Conservation (phyloP, 768 basidiomycete species). For the Flagelloscypha sp. region DNA sequence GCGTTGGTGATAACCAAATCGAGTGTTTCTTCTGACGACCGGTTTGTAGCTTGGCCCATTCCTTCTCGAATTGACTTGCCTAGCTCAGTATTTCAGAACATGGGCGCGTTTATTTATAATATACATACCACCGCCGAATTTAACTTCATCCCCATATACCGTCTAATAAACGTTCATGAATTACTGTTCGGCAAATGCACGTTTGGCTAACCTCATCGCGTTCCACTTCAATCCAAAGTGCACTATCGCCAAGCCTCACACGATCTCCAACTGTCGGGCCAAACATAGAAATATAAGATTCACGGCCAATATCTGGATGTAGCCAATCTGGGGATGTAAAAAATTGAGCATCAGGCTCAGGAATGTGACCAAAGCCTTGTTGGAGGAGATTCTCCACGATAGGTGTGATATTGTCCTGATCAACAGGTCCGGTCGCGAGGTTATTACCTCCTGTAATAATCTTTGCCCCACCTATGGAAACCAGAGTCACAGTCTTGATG, state of each 20-base stretch:
- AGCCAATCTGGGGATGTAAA: constrained; percentile 29
- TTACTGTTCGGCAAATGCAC: too few relatives aligned
- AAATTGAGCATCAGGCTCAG: constrained; percentile 54
- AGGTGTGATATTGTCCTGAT: constrained; percentile 32
- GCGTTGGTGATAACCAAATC: constrained; percentile 96
- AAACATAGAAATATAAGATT: constrained; percentile 87
- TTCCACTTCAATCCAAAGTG: constrained; percentile 90
- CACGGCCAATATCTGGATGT: constrained; percentile 54
- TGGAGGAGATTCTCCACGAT: constrained; percentile 43
- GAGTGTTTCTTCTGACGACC: constrained; percentile 56
- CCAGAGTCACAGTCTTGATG: constrained; percentile 72
- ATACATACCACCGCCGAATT: constrained; percentile 84
- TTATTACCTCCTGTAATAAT: constrained; percentile 74
- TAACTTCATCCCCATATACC: constrained; percentile 91
- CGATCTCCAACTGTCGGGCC: constrained; percentile 91
- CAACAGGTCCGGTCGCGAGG: constrained; percentile 51
- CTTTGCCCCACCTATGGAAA: constrained; percentile 64
- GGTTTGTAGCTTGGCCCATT: constrained; percentile 86
- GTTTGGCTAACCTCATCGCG: constrained; percentile 73
- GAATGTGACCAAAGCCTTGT: constrained; percentile 61
- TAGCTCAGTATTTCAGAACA: constrained; percentile 17
- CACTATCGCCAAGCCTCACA: constrained; percentile 81
- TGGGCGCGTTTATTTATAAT: neutral
- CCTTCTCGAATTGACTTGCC: constrained; percentile 94
- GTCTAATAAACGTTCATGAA: too few relatives aligned